Percentiles rank a stretch among this genome's conserved stretches.
These are phyloP conservation scores for Vanrija sp. DNA, from an alignment of 1,284 basidiomycete genomes.

Conservation along the genomic window DNA sequence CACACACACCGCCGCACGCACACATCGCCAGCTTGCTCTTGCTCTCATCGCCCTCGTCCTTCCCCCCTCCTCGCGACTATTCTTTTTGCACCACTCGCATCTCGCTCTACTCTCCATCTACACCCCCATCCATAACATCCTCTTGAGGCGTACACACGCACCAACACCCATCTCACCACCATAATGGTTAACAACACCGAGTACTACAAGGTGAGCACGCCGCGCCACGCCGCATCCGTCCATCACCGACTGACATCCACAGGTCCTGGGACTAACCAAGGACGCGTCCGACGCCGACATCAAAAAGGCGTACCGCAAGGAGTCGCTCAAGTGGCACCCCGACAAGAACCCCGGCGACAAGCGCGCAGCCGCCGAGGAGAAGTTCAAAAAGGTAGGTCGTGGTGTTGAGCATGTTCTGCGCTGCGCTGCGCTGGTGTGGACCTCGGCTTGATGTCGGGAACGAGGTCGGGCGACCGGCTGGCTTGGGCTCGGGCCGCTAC, in stretches of 20 bases:
- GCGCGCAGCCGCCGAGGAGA: slow-evolving; percentile 72
- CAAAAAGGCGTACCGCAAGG: slow-evolving; percentile 56
- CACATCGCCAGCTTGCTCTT: neutral
- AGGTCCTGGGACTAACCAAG: slow-evolving; percentile 64
- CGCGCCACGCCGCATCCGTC: neutral
- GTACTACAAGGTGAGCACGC: slow-evolving; percentile 39
- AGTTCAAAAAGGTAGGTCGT: slow-evolving; percentile 80
- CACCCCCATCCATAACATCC: neutral
- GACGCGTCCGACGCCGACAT: slow-evolving; percentile 75
- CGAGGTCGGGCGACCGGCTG: too few species aligned
- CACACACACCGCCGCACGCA: too few species aligned
- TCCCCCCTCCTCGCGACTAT: neutral
- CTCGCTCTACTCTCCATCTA: neutral
- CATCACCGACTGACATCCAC: slow-evolving; percentile 4
- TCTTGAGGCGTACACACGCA: neutral
- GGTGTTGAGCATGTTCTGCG: neutral
- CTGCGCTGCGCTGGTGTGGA: neutral
- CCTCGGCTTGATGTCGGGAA: too few species aligned
- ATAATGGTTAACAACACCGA: slow-evolving; percentile 46
- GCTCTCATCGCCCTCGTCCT: neutral
- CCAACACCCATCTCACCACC: neutral
- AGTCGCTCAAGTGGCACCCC: slow-evolving; percentile 88
- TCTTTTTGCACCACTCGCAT: neutral
- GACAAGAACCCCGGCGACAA: slow-evolving; percentile 62
- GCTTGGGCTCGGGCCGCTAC: neutral